A percentile compares a stretch with the other conserved stretches of the same genome.
phyloP scores from a whole-genome alignment of 176 grass and related monocot genomes.

The Cenchrus purpureus region DNA sequence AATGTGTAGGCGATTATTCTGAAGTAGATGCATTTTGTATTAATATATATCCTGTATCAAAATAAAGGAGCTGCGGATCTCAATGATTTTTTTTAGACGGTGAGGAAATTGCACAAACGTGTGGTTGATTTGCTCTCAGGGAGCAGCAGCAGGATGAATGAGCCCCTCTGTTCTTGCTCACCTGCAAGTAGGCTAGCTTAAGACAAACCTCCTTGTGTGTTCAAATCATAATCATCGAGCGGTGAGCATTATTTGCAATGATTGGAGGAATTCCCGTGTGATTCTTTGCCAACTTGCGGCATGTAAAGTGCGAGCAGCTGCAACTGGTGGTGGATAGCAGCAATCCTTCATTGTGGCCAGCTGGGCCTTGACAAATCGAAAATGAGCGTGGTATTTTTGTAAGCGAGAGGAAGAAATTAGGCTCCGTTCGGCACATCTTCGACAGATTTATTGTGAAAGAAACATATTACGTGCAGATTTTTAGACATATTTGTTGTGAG shows the following conservation, averaged over 20 bases:
- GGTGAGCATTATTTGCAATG: slow-evolving; percentile 48
- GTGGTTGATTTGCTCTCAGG: background rate
- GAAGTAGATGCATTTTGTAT: background rate
- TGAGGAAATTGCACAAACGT: background rate
- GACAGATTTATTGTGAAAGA: no score
- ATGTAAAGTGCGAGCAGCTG: slow-evolving; percentile 29
- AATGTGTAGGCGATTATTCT: background rate
- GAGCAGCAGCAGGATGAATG: background rate
- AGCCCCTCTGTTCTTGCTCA: slow-evolving; percentile 18
- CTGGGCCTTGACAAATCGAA: background rate
- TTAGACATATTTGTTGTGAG: no score
- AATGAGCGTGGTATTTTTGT: background rate
- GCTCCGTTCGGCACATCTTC: no score
- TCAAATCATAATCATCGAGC: slow-evolving; percentile 34
- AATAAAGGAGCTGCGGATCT: background rate
- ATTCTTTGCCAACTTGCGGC: slow-evolving; percentile 36
- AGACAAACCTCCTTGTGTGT: slow-evolving; percentile 37
- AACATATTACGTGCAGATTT: no score
- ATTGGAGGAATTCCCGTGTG: slow-evolving; percentile 45
- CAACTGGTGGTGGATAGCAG: slow-evolving; percentile 1
- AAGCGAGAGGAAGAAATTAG: background rate
- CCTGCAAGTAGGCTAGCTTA: slow-evolving; percentile 10
- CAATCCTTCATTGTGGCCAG: slow-evolving; percentile 22
- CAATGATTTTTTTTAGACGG: background rate
- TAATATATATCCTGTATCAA: background rate